phyloP scores from a whole-genome alignment of 371 early-diverging fungal species.

The Conidiobolus incongruus region DNA sequence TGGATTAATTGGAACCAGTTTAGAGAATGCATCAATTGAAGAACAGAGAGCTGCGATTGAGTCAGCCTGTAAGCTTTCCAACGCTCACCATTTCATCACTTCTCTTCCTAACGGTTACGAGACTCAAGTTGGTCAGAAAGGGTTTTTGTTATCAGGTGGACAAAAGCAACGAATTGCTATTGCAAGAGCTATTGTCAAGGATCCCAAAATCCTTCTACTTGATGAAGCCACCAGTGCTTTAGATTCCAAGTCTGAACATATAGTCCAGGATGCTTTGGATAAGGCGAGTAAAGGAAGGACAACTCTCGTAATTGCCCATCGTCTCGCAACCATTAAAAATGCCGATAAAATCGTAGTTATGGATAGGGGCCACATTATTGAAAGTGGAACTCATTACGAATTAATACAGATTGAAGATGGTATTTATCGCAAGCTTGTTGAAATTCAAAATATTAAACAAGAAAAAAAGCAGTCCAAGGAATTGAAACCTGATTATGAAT shows the following conservation, averaged over 20 bases:
- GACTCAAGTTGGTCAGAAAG: conserved; percentile 39
- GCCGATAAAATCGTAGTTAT: too few species aligned
- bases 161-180: too few species aligned
- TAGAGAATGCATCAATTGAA: conserved; percentile 8
- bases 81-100: conserved; percentile 48
- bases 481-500: too few species aligned
- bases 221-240: too few species aligned
- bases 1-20: conserved; percentile 18
- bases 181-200: too few species aligned
- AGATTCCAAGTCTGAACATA: conserved; percentile 58
- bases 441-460: conserved; percentile 24
- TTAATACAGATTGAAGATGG: conserved; percentile 19
- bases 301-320: conserved; percentile 84
- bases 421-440: conserved; percentile 26
- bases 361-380: conserved; percentile 40
- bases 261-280: conserved; percentile 61
- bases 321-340: conserved; percentile 54
- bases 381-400: conserved; percentile 47
- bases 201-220: too few species aligned
- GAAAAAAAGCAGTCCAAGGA: conserved; percentile 7
- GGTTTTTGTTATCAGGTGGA: too few species aligned
- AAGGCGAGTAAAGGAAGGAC: conserved; percentile 51
- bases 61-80: conserved; percentile 33
- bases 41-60: conserved; percentile 12
- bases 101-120: conserved; percentile 49